A percentile compares a stretch with the other conserved stretches of the same genome.
Conservation (phyloP, 176 grass and related monocot species). For the Sorghum bicolor region DNA sequence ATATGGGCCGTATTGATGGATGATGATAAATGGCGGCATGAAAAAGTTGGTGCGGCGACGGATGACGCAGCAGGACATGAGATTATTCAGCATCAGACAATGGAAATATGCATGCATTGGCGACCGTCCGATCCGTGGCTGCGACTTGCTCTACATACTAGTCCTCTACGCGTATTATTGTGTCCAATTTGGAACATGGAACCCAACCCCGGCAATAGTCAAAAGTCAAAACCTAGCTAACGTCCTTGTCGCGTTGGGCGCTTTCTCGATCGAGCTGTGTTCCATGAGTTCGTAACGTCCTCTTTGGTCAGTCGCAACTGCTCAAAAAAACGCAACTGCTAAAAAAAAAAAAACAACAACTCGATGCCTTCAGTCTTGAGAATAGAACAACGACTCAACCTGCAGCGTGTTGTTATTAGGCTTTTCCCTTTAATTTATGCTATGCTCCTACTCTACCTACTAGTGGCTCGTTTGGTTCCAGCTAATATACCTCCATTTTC, state of each 20-base stretch:
- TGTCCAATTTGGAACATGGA: too few relatives aligned
- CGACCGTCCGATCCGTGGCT: too few relatives aligned
- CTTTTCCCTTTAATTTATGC: neutral
- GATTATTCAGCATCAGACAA: too few relatives aligned
- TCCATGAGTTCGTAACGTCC: neutral
- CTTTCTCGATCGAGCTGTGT: neutral
- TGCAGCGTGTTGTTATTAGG: neutral
- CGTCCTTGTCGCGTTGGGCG: neutral
- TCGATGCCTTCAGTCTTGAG: too few relatives aligned
- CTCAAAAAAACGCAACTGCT: neutral
- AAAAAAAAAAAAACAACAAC: neutral
- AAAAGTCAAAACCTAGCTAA: neutral
- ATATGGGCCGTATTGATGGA: neutral
- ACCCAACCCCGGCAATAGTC: neutral
- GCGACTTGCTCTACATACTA: too few relatives aligned
- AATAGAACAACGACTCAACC: neutral
- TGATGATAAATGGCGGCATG: neutral
- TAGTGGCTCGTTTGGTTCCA: neutral
- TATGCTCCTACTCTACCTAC: too few relatives aligned
- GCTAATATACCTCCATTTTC: neutral
- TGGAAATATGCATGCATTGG: too few relatives aligned
- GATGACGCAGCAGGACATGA: neutral
- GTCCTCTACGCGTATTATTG: too few relatives aligned
- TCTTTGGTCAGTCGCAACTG: neutral
- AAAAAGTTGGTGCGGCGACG: neutral